Evolutionary conservation across 495 filamentous ascomycete genomes (phyloP).

Genomic region (Xylaria grammica): DNA sequence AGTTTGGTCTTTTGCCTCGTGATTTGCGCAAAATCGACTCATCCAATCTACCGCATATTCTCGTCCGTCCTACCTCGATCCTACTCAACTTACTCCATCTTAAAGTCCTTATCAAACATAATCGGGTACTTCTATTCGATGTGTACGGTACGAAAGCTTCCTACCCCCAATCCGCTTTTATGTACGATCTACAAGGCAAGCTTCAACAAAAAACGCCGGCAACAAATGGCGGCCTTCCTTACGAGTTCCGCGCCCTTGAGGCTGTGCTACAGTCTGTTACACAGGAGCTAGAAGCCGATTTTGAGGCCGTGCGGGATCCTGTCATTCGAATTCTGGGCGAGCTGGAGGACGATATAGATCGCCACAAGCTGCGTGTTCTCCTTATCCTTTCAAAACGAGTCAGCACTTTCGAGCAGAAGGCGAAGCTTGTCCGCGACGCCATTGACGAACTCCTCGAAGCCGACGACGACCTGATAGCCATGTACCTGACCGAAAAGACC

Average conservation of each 20-base stretch:
- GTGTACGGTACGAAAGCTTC: slow-evolving; percentile 94
- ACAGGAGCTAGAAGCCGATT: slow-evolving; percentile 86
- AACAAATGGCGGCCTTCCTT: slow-evolving; percentile 63
- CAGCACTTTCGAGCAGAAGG: slow-evolving; percentile 97
- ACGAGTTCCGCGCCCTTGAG: slow-evolving; percentile 78
- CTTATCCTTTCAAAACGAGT: slow-evolving; percentile 93
- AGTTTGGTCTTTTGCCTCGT: slow-evolving; percentile 95
- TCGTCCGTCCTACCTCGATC: slow-evolving; percentile 92
- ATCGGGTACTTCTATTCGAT: slow-evolving; percentile 93
- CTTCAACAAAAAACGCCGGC: slow-evolving; percentile 58
- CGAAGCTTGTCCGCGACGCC: slow-evolving; percentile 89
- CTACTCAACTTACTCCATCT: slow-evolving; percentile 93
- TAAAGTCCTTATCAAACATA: slow-evolving; percentile 89
- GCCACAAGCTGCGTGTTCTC: slow-evolving; percentile 88
- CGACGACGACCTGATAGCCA: slow-evolving; percentile 91
- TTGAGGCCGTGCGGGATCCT: slow-evolving; percentile 88
- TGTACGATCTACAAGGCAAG: slow-evolving; percentile 82
- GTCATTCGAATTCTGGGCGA: slow-evolving; percentile 87
- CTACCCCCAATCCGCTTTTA: slow-evolving; percentile 93
- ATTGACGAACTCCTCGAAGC: slow-evolving; percentile 97
- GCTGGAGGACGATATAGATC: slow-evolving; percentile 94
- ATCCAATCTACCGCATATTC: slow-evolving; percentile 95
- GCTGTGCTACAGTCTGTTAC: slow-evolving; percentile 84
- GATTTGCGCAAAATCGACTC: slow-evolving; percentile 98
- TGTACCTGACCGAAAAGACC: slow-evolving; percentile 91